Percentiles rank a stretch among this genome's conserved stretches.
These are phyloP conservation scores for Zanthoxylum bungeanum DNA, from an alignment of 345 rosid species.

Conservation along the genomic window DNA sequence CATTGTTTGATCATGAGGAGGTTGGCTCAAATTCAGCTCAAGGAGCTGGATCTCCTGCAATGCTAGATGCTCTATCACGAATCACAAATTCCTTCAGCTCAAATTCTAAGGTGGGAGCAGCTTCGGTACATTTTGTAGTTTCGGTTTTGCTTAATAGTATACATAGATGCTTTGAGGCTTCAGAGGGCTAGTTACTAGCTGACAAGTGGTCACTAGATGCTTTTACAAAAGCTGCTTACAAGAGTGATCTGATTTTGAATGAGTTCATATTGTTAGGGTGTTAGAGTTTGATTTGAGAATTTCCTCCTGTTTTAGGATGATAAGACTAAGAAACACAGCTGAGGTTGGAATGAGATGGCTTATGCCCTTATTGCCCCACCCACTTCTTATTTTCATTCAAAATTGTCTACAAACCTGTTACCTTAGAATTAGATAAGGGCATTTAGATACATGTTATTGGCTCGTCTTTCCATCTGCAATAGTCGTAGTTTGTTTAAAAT, in stretches of 20 bases:
- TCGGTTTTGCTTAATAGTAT: conserved; percentile 1
- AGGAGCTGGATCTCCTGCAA: conserved; percentile 97
- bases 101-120: conserved; percentile 57
- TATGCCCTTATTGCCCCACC: not conserved
- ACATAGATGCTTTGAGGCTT: no score
- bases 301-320: not conserved
- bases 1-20: conserved; percentile 96
- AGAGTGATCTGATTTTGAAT: not conserved
- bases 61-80: conserved; percentile 88
- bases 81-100: conserved; percentile 70
- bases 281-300: not conserved
- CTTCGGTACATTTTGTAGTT: conserved; percentile 6
- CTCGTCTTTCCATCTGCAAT: not conserved
- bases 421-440: not conserved
- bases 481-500: not conserved
- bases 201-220: not conserved
- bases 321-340: not conserved
- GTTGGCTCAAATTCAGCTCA: conserved; percentile 94
- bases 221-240: not conserved
- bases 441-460: not conserved
- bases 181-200: not conserved
- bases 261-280: not conserved
- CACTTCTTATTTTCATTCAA: not conserved
- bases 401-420: not conserved
- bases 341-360: not conserved